These are phyloP conservation scores for Xerocomellus amylosporus DNA, from an alignment of 768 basidiomycete genomes.

Conservation along the genomic window DNA sequence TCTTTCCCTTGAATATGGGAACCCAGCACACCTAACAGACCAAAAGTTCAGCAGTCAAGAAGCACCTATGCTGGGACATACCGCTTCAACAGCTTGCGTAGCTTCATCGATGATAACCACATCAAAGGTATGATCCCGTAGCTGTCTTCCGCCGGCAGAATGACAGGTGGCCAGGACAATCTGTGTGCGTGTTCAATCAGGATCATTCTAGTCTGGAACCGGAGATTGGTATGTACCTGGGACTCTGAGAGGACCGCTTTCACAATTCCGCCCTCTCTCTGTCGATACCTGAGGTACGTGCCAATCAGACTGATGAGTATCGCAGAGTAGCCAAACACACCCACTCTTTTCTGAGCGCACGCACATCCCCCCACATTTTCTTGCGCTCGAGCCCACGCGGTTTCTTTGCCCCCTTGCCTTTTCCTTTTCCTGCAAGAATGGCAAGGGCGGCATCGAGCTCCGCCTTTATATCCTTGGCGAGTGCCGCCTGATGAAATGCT, in stretches of 20 bases:
- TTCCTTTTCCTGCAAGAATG: conserved; percentile 69
- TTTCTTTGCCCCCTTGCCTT: conserved; percentile 67
- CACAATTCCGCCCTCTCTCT: conserved; percentile 83
- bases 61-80: conserved; percentile 34
- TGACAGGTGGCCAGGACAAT: conserved; percentile 94
- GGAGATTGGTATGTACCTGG: conserved; percentile 44
- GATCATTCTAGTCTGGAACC: neutral
- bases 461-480: conserved; percentile 85
- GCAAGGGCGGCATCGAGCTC: conserved; percentile 74
- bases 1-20: conserved; percentile 89
- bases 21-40: conserved; percentile 69
- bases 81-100: conserved; percentile 94
- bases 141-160: conserved; percentile 81
- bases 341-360: conserved; percentile 86
- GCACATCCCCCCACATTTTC: conserved; percentile 86
- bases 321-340: conserved; percentile 19
- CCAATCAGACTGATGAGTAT: neutral
- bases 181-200: conserved; percentile 32
- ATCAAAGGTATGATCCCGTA: conserved; percentile 79
- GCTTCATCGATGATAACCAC: conserved; percentile 97
- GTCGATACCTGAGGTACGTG: conserved; percentile 62
- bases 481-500: conserved; percentile 52
- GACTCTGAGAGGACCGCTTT: conserved; percentile 76
- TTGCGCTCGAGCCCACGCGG: conserved; percentile 71
- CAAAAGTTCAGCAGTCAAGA: neutral